Evolutionary conservation across 139 green algal species (phyloP), one percentile per base, ranked within the genome.

Genomic region (Tetradesmus lagerheimii): DNA sequence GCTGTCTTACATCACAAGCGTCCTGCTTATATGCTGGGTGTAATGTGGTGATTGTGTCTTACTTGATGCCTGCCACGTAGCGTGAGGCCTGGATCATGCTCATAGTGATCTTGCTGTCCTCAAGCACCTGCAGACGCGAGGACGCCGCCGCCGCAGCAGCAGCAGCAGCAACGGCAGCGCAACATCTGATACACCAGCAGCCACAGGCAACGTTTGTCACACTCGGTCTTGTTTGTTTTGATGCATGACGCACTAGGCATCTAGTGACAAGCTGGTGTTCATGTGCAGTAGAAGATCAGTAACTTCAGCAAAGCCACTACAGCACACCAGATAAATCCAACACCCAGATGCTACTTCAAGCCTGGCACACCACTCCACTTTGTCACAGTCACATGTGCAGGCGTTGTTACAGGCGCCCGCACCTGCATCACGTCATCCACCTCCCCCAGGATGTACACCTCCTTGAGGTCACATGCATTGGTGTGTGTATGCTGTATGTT

Each of bases 101-200:
- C 93, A 98, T 95, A 6, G 94, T 94, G 35, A 97, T 91, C 90
- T 97, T 94, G 74, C 87, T 95, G 90, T 98, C 96, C 83, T 98
- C 96, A 82, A 98, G 91, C 47, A 94, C 92, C 62, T 90, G 86
- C 25, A 71, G 23, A 15, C 6, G n/a, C n/a, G n/a, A n/a, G n/a
- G n/a, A n/a, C n/a, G n/a, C n/a, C n/a, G n/a, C n/a, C n/a, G n/a
- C n/a, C 39, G 57, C 57, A 31, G 57, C 57, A 71, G 23, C 1
- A 31, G 57, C 57, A 64, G 50, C 50, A 64, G 50, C 16, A 25
- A 25, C 50, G 50, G 50, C 50, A 64, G 57, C 57, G 31, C 20
- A 1, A 62, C 47, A 62, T 62, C 1, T 1, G 1, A 20, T 14
- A 62, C 57, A 31, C 1, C 57, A 71, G 20, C 25, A 66, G 43